These are phyloP conservation scores for Vickermania spadyakhi DNA, from an alignment of 208 protist species.

Conservation along the genomic window DNA sequence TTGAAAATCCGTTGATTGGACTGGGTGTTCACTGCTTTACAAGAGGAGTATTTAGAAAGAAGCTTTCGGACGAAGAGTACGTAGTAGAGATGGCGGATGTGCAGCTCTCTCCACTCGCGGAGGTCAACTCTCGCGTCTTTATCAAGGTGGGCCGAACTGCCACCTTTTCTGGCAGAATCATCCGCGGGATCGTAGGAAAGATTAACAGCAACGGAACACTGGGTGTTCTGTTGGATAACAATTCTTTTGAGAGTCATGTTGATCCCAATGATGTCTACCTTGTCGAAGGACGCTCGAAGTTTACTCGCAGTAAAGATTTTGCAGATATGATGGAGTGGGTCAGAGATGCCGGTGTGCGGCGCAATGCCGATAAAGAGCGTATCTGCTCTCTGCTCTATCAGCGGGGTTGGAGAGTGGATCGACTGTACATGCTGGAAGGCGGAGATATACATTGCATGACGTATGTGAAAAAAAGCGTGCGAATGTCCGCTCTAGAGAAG, in stretches of 20 bases:
- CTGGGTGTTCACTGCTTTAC: constrained; percentile 62
- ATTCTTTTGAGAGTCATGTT: constrained; percentile 54
- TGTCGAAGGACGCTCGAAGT: constrained; percentile 56
- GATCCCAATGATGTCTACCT: constrained; percentile 46
- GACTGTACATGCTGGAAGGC: constrained; percentile 35
- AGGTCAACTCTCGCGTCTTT: constrained; percentile 70
- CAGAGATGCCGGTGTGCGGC: constrained; percentile 33
- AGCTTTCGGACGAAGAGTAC: constrained; percentile 49
- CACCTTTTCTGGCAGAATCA: constrained; percentile 22
- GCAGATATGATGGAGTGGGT: constrained; percentile 43
- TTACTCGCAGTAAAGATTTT: constrained; percentile 22
- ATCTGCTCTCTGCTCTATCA: constrained; percentile 43
- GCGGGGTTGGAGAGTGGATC: constrained; percentile 47
- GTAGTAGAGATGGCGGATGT: constrained; percentile 58
- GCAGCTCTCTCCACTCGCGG: constrained; percentile 55
- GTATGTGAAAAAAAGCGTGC: constrained; percentile 41
- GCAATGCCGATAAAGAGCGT: constrained; percentile 30
- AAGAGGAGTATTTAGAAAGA: constrained; percentile 31
- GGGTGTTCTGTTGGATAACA: constrained; percentile 75
- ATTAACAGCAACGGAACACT: constrained; percentile 84
- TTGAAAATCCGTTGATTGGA: constrained; percentile 45
- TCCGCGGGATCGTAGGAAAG: constrained; percentile 60
- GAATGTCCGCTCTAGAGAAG: constrained; percentile 49
- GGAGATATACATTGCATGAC: constrained; percentile 35
- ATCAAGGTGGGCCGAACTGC: constrained; percentile 28